Evolutionary conservation across 148 eudicot species (phyloP).

Genomic region (Cornus florida): DNA sequence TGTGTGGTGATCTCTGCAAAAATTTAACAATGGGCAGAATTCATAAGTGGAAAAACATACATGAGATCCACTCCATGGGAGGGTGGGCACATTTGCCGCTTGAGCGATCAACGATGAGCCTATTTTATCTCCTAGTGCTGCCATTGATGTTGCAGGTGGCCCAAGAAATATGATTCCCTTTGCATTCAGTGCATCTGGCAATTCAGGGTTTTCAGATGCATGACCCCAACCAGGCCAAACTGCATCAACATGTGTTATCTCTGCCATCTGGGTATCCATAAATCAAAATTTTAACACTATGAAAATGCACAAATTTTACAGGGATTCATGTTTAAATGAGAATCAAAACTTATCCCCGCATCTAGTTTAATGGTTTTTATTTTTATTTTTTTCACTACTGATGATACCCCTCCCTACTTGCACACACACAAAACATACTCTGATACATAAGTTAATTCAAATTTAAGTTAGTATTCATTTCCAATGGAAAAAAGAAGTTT

Average conservation of each 20-base stretch:
- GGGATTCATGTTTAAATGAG: too few species aligned
- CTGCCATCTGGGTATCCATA: constrained; percentile 66
- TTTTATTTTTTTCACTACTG: background rate
- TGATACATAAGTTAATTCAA: too few species aligned
- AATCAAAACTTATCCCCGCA: background rate
- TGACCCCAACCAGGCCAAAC: constrained; percentile 99
- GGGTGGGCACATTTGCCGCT: constrained; percentile 97
- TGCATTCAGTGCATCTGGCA: constrained; percentile 86
- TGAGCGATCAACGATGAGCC: constrained; percentile 99
- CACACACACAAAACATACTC: too few species aligned
- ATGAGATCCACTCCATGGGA: constrained; percentile 99
- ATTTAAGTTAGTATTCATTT: too few species aligned
- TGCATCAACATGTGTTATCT: constrained; percentile 93
- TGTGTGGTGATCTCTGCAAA: background rate
- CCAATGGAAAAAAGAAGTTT: too few species aligned
- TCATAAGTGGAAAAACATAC: constrained; percentile 35
- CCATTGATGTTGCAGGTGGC: constrained; percentile 92
- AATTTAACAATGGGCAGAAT: background rate
- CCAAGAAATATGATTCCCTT: constrained; percentile 93
- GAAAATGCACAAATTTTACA: background rate
- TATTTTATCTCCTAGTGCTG: constrained; percentile 96
- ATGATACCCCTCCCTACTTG: background rate
- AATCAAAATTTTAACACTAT: constrained; percentile 2
- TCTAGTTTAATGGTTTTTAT: background rate
- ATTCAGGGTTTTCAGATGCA: constrained; percentile 98